phyloP scores from a whole-genome alignment of 352 stramenopile species.

The Phytopythium aichiense region DNA sequence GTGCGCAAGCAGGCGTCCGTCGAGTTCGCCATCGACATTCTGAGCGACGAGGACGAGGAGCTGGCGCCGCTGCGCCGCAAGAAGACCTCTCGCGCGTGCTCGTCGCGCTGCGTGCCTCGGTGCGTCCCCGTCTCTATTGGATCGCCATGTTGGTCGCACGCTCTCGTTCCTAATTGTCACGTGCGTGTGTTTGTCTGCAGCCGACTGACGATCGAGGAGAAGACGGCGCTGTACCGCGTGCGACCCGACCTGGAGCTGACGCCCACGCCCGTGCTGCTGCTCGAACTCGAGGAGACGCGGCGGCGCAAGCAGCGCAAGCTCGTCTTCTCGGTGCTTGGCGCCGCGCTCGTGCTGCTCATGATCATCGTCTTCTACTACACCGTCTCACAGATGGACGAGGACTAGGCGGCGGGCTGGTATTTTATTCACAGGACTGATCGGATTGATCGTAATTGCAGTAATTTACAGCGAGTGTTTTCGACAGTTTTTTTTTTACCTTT shows the following conservation, averaged over 20 bases:
- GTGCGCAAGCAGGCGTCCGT: slow-evolving; percentile 65
- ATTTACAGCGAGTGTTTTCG: too few relatives aligned
- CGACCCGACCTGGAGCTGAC: slow-evolving; percentile 66
- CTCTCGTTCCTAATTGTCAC: too few relatives aligned
- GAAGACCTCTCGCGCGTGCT: slow-evolving; percentile 19
- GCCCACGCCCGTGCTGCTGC: slow-evolving; percentile 52
- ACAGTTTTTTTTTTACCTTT: too few relatives aligned
- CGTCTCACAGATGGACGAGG: slow-evolving; percentile 40
- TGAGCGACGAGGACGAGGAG: slow-evolving; percentile 34
- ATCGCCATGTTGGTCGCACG: not conserved
- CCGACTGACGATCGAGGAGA: slow-evolving; percentile 73
- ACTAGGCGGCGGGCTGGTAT: not conserved
- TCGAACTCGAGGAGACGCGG: slow-evolving; percentile 57
- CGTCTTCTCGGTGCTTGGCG: slow-evolving; percentile 63
- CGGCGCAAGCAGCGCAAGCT: slow-evolving; percentile 58
- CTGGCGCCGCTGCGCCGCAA: slow-evolving; percentile 22
- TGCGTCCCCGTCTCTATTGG: slow-evolving; percentile 6
- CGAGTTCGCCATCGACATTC: slow-evolving; percentile 58
- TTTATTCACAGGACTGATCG: too few relatives aligned
- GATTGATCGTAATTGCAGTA: too few relatives aligned
- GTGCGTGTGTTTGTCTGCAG: slow-evolving; percentile 8
- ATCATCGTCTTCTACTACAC: slow-evolving; percentile 81
- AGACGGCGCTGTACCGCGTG: slow-evolving; percentile 62
- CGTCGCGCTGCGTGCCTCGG: slow-evolving; percentile 54
- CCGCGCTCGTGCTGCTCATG: slow-evolving; percentile 63